Percentiles rank a stretch among this genome's conserved stretches.
phyloP scores from a whole-genome alignment of 495 filamentous ascomycete species.

The Daldinia decipiens region DNA sequence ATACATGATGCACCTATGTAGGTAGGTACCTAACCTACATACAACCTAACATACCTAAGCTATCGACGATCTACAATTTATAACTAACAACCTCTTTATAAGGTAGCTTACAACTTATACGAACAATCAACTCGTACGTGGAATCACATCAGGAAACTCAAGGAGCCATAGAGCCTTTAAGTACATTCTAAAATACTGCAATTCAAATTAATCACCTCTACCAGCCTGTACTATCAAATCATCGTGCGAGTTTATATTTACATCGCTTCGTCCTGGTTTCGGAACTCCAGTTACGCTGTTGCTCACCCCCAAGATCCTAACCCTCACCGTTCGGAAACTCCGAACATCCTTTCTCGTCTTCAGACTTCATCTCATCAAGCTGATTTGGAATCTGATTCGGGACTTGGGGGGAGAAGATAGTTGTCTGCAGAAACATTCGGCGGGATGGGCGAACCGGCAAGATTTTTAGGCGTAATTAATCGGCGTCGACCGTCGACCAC shows the following conservation, averaged over 20 bases:
- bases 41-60: too few species aligned
- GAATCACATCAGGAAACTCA: not conserved
- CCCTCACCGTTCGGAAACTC: not conserved
- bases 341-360: too few species aligned
- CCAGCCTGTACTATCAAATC: too few species aligned
- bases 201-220: not conserved
- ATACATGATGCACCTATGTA: too few species aligned
- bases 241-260: not conserved
- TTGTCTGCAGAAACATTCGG: not conserved
- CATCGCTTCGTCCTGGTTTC: not conserved
- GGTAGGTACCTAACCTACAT: too few species aligned
- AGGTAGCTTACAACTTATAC: too few species aligned
- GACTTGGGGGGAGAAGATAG: not conserved
- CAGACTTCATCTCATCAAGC: too few species aligned
- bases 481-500: conserved; percentile 33
- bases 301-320: not conserved
- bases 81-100: too few species aligned
- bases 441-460: conserved; percentile 9
- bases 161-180: not conserved
- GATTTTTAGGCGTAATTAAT: conserved; percentile 22
- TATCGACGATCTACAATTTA: too few species aligned
- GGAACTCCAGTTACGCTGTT: not conserved
- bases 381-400: not conserved
- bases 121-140: not conserved
- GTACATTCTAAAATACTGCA: not conserved